phyloP scores from a whole-genome alignment of 169 alveolate genomes.

The Besnoitia besnoiti region DNA sequence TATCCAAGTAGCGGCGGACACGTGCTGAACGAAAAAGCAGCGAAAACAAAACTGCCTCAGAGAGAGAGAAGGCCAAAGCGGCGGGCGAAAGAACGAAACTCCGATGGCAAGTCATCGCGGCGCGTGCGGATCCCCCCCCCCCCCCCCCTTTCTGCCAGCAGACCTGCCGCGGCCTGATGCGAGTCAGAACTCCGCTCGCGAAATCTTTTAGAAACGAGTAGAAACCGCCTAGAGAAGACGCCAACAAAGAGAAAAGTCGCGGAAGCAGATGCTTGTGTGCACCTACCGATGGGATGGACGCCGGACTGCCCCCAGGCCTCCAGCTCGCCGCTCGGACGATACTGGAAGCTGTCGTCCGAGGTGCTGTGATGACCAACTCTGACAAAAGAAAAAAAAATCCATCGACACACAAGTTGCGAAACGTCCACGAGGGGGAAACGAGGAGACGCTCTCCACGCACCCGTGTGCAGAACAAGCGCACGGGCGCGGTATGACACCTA shows the following conservation, averaged over 20 bases:
- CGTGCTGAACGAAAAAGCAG: slow-evolving; percentile 28
- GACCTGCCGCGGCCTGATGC: no score
- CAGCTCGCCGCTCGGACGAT: slow-evolving; percentile 83
- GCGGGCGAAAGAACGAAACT: neutral
- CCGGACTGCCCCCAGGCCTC: slow-evolving; percentile 79
- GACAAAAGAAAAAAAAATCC: neutral
- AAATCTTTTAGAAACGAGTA: no score
- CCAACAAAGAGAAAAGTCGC: neutral
- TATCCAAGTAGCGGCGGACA: slow-evolving; percentile 39
- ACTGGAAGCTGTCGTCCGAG: slow-evolving; percentile 91
- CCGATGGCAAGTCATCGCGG: no score
- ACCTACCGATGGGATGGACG: slow-evolving; percentile 81
- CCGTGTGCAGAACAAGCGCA: no score
- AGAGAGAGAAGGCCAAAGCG: neutral
- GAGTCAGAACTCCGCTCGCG: no score
- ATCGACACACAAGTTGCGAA: no score
- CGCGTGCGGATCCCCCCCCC: neutral
- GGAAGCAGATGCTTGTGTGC: neutral
- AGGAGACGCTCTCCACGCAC: no score
- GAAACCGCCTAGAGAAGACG: neutral
- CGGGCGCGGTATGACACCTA: no score
- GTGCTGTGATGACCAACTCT: slow-evolving; percentile 95
- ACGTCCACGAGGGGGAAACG: no score
- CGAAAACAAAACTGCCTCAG: neutral
- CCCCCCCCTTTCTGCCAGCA: neutral